Evolutionary conservation across 352 stramenopile genomes (phyloP).

Genomic region (Pythium rishiriense): DNA sequence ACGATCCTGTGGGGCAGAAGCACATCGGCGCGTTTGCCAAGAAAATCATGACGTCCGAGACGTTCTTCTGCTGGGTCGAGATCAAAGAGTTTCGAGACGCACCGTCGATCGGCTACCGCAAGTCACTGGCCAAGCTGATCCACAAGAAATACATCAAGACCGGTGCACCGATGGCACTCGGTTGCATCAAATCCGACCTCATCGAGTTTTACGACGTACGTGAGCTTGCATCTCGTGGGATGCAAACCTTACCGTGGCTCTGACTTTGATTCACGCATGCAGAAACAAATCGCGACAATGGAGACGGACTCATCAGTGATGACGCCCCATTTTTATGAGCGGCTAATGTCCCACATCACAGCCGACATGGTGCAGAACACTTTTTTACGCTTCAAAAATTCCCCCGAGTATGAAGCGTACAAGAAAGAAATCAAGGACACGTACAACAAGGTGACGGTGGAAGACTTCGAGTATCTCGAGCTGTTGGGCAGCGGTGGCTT

Average conservation of each 20-base stretch:
- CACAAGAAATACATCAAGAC: conserved; percentile 86
- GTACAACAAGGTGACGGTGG: conserved; percentile 86
- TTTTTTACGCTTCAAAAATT: conserved; percentile 75
- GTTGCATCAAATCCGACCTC: conserved; percentile 73
- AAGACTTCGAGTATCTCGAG: conserved; percentile 85
- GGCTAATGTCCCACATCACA: conserved; percentile 65
- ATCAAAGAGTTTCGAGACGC: conserved; percentile 82
- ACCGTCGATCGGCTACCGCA: conserved; percentile 62
- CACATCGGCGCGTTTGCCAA: conserved; percentile 81
- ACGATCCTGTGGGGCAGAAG: conserved; percentile 80
- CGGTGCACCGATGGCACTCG: conserved; percentile 69
- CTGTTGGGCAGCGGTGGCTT: conserved; percentile 90
- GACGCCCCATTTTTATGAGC: conserved; percentile 71
- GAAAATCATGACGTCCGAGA: conserved; percentile 82
- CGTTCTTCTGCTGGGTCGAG: conserved; percentile 87
- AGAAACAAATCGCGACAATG: conserved; percentile 69
- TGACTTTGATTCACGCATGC: not conserved
- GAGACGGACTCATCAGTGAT: conserved; percentile 40
- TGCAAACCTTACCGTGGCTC: not conserved
- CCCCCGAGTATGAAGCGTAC: conserved; percentile 65
- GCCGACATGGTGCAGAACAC: conserved; percentile 83
- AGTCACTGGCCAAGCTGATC: conserved; percentile 79
- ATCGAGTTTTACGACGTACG: conserved; percentile 70
- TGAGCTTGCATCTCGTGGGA: not conserved
- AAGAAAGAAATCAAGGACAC: conserved; percentile 83